Base-by-base conservation (phyloP, 2,329 filamentous ascomycete species). In the Hypoxylon sp. region DNA sequence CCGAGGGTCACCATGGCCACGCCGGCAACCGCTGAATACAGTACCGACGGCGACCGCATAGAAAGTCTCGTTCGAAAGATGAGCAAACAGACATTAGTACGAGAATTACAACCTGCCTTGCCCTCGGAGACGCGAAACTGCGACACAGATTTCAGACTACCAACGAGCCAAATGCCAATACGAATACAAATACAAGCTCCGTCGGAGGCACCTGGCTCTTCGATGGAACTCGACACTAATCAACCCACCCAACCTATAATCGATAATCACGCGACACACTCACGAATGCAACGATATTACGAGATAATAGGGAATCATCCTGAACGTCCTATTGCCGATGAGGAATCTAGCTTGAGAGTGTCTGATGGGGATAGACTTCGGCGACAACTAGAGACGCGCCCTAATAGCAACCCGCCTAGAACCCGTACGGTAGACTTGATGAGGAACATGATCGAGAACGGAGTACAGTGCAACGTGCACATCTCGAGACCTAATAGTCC, bases 391-490 rank as follows among this genome's bases (percentile, higher is more conserved):
- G 72, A 73, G 3, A 55, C 64, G 25, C 68, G 65, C 30, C 48
- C 56, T 48, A 63, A 66, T 35, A 73, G 60, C 54, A 72, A 69
- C 35, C 51, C 67, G 22, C 66, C 72, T 7, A 75, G 70, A 35
- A 64, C 69, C 48, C 73, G 74, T 11, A 68, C 69, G 37, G 33
- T 73, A 25, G 69, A 71, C 49, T 64, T 77, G 2, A 60, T 79
- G 51, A 70, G 74, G 42, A 72, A 56, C 11, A 79, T 79, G 76
- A 73, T 79, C 37, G 72, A 76, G 22, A 75, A 75, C 30, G 73
- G 74, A 53, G 71, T 71, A 20, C 77, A 78, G 58, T 79, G 76
- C 71, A 76, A 77, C 25, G 72, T 79, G 27, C 76, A 75, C 42
- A 51, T 35, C 33, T 66, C 74, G n/a, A 65, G 64, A 20, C 69